phyloP scores from a whole-genome alignment of 2,329 filamentous ascomycete species.

The Orbilia blumenaviensis region DNA sequence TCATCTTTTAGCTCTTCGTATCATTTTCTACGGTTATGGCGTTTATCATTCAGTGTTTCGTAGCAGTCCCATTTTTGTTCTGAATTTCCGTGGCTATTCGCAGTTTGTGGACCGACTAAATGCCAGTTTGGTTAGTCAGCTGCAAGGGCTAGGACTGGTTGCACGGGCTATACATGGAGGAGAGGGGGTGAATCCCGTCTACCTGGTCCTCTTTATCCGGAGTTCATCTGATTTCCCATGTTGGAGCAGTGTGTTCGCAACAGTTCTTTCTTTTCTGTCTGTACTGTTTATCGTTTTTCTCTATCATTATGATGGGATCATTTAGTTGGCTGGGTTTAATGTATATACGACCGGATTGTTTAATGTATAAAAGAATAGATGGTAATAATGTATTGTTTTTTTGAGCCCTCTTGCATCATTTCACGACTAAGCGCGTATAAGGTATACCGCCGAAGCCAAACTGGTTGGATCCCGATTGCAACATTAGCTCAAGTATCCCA shows the following conservation, averaged over 20 bases:
- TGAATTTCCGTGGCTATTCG: neutral
- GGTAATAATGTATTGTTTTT: no score
- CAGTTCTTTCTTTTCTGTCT: neutral
- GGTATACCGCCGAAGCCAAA: no score
- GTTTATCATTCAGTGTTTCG: neutral
- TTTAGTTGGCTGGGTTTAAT: neutral
- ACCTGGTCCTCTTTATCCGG: constrained; percentile 30
- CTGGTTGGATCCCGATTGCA: no score
- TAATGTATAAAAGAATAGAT: neutral
- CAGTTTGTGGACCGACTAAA: neutral
- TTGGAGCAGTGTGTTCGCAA: neutral
- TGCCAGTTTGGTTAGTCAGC: neutral
- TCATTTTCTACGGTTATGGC: constrained; percentile 33
- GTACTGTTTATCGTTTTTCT: neutral
- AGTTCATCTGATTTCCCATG: constrained; percentile 18
- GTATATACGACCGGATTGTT: neutral
- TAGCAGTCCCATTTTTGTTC: neutral
- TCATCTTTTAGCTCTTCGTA: neutral
- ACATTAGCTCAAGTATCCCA: no score
- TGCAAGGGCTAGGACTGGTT: neutral
- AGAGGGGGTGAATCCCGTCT: neutral
- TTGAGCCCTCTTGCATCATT: no score
- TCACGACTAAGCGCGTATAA: no score
- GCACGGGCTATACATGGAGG: neutral
- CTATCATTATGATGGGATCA: neutral